Base-by-base conservation (phyloP, 2,329 filamentous ascomycete genomes). In the Cryphonectria nitschkei region DNA sequence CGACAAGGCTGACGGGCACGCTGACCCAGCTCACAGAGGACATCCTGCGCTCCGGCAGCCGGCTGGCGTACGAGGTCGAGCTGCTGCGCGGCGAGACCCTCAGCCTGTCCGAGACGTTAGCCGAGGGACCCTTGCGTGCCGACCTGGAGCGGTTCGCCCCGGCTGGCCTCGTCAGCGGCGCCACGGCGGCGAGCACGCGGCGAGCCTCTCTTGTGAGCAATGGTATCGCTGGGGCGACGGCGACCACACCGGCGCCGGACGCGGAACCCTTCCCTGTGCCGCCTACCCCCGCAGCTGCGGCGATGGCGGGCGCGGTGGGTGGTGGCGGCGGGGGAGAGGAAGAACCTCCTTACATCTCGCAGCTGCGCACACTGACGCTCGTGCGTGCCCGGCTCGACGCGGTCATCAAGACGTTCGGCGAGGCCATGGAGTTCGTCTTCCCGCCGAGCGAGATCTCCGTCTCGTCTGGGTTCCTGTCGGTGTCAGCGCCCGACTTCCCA, bases 371-470 rank as follows among this genome's bases (percentile, higher is more conserved):
- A 19, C 85, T 99, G 52, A 93, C 92, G 3, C 87, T 92, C 58
- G 94, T 98, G 39, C 92, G 95, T 66, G 83, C 89, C 1, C 92
- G 94, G n/a, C 87, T 99, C 22, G 95, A 98, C 74, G 88, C 90
- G 1, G 95, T 98, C 34, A 94, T 98, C 77, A 92, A 93, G 79
- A 92, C 91, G 0, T 99, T 99, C 79, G 95, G 95, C 56, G 92
- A 97, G 76, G 95, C 96, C 43, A 97, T 98, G 93, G 92, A 97
- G 76, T 98, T 97, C 87, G 92, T 93, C 0, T 89, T 98, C 65
- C 93, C 95, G 0, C 95, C 95, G 0, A 97, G 93, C 0, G 94
- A 97, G 78, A 82, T 95, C 16, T 95, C 93, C 0, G 88, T 97
- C 70, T 89, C 91, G 62, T 95, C 93, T 0, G 94, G 93, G 0